Evolutionary conservation across 1,284 basidiomycete species (phyloP), one percentile per base, ranked within the genome.

Genomic region (Meira nashicola): DNA sequence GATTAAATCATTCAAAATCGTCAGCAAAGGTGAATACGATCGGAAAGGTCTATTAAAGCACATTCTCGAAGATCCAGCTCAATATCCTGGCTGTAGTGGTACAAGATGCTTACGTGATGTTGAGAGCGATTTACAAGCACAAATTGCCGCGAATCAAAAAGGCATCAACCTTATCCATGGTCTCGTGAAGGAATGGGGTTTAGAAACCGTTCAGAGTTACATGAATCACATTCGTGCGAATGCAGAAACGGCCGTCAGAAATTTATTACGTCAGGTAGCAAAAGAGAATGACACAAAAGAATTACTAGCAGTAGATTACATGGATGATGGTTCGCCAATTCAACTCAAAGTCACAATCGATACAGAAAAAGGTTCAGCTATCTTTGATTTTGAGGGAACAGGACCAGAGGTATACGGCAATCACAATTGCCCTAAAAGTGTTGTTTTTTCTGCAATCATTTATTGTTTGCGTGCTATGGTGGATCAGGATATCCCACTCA

Each of bases 101-200:
- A 74, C 71, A 0, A 65, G 80, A 2, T 80, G 78, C 63, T 70
- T 94, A 58, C 82, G 87, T 54, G 92, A 96, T 74, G 88, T 94
- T 14, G 89, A 93, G 81, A 89, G 89, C 67, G 93, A 96, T 78
- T 78, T 96, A 60, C 92, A 93, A 78, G 92, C 93, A 55, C 92
- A 95, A 87, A 89, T 97, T 61, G 90, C 92, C 0, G 93, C 94
- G 15, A 96, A 95, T 77, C 86, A 94, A 79, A 96, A 95, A 81
- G 93, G 92, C 14, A 86, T 79, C 62, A 69, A 66, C 19, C 56
- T 77, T 46, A 67, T 71, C 57, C 66, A 70, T 60, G 55, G 75
- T 85, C 88, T 96, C 65, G 87, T 94, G 41, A 84, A 86, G 7
- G 92, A 97, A 69, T 95, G 94, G 75, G 85, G 88, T 2, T 82